phyloP scores from a whole-genome alignment of 2,329 filamentous ascomycete genomes.

The Sporothrix phasma region DNA sequence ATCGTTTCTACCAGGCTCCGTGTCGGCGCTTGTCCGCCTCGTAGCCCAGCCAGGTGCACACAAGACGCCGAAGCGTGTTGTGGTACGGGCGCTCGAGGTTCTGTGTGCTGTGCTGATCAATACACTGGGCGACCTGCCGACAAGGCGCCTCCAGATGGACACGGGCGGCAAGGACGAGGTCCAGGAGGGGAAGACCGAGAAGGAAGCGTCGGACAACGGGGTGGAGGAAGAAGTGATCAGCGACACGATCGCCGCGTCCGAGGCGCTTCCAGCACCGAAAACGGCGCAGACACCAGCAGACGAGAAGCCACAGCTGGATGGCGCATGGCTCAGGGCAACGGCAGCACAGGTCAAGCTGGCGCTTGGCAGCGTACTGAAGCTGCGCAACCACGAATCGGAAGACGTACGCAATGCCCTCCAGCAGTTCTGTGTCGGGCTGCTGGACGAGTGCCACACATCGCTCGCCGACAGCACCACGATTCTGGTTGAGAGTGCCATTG shows the following conservation, averaged over 20 bases:
- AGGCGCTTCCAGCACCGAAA: not conserved
- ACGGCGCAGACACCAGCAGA: not conserved
- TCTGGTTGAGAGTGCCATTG: conserved; percentile 71
- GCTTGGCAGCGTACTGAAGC: conserved; percentile 63
- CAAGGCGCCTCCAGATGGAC: conserved; percentile 34
- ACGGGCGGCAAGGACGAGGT: conserved; percentile 19
- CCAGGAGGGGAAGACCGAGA: conserved; percentile 16
- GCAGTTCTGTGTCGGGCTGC: conserved; percentile 59
- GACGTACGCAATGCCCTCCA: conserved; percentile 61
- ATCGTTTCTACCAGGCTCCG: conserved; percentile 77
- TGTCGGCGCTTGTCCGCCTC: conserved; percentile 70
- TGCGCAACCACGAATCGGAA: conserved; percentile 58
- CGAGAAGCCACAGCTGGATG: conserved; percentile 20
- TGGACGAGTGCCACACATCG: conserved; percentile 69
- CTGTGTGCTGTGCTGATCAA: conserved; percentile 45
- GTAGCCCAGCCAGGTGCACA: conserved; percentile 56
- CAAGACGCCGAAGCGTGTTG: conserved; percentile 47
- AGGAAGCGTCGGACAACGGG: conserved; percentile 15
- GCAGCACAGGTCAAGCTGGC: conserved; percentile 73
- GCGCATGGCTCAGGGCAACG: conserved; percentile 70
- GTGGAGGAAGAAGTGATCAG: conserved; percentile 19
- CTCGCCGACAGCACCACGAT: conserved; percentile 59
- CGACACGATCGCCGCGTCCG: not conserved
- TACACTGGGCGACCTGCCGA: conserved; percentile 49
- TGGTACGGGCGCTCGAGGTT: conserved; percentile 51